Evolutionary conservation across 441 rosid species (phyloP).

Genomic region (Erysimum cheiri): DNA sequence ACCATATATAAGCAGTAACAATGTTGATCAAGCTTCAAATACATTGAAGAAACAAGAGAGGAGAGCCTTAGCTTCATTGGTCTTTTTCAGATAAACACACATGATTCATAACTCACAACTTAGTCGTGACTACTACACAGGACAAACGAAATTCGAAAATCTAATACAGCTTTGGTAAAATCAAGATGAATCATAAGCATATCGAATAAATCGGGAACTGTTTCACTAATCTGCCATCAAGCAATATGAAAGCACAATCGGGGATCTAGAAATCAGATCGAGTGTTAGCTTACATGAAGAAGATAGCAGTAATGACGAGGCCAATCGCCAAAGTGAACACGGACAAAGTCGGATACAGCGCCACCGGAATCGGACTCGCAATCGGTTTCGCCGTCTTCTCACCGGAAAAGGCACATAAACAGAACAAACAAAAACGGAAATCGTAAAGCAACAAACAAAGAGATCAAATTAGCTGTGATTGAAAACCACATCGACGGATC

Average conservation of each 20-base stretch:
- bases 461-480: neutral
- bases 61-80: neutral
- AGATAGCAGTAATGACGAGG: conserved; percentile 78
- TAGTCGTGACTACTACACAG: conserved; percentile 18
- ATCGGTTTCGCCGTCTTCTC: conserved; percentile 72
- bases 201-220: conserved; percentile 10
- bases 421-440: neutral
- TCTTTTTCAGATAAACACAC: neutral
- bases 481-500: neutral
- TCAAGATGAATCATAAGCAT: neutral
- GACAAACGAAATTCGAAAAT: neutral
- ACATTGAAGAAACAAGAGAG: conserved; percentile 3
- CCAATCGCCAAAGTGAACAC: conserved; percentile 74
- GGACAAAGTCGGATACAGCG: conserved; percentile 77
- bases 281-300: conserved; percentile 77
- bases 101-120: neutral
- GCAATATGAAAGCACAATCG: neutral
- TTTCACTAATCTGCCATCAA: neutral
- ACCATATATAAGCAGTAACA: conserved; percentile 18
- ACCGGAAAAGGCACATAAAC: neutral
- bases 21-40: conserved; percentile 12
- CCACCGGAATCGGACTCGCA: conserved; percentile 77
- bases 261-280: conserved; percentile 32
- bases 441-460: neutral
- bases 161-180: neutral